A percentile compares a stretch with the other conserved stretches of the same genome.
Conservation (phyloP, 2,329 filamentous ascomycete species). For the Aspergillus texensis region DNA sequence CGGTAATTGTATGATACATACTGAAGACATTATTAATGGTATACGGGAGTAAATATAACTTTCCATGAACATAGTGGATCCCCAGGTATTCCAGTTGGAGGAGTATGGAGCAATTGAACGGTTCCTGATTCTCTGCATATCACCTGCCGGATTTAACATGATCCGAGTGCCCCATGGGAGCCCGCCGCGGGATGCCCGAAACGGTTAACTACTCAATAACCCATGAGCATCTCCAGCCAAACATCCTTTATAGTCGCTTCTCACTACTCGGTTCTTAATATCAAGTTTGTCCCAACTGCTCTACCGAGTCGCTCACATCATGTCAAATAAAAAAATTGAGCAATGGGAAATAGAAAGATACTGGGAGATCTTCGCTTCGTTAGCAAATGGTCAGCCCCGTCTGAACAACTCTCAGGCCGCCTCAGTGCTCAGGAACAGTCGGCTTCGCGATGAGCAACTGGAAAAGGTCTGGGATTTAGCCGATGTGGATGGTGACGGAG, state of each 20-base stretch:
- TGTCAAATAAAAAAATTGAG: conserved; percentile 60
- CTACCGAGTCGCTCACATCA: conserved; percentile 23
- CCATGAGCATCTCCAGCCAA: conserved; percentile 7
- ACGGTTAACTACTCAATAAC: conserved; percentile 17
- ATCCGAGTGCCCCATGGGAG: conserved; percentile 22
- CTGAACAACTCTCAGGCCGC: conserved; percentile 72
- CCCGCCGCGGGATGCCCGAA: conserved; percentile 24
- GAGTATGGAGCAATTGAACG: neutral
- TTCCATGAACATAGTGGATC: neutral
- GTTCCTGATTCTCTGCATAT: conserved; percentile 12
- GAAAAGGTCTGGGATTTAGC: conserved; percentile 96
- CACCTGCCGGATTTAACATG: conserved; percentile 33
- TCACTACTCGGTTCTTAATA: conserved; percentile 18
- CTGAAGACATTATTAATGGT: too few species aligned
- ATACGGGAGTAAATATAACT: neutral
- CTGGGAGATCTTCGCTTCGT: conserved; percentile 77
- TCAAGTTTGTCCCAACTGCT: conserved; percentile 5
- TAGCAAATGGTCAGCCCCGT: conserved; percentile 65
- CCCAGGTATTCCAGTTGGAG: neutral
- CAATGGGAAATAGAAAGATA: conserved; percentile 76
- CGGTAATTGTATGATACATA: neutral
- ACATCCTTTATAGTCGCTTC: conserved; percentile 12
- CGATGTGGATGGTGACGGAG: conserved; percentile 95
- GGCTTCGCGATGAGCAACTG: conserved; percentile 78
- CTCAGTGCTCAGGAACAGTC: conserved; percentile 72